Conservation (phyloP, 306 rosid species). For the Rosa persica region DNA sequence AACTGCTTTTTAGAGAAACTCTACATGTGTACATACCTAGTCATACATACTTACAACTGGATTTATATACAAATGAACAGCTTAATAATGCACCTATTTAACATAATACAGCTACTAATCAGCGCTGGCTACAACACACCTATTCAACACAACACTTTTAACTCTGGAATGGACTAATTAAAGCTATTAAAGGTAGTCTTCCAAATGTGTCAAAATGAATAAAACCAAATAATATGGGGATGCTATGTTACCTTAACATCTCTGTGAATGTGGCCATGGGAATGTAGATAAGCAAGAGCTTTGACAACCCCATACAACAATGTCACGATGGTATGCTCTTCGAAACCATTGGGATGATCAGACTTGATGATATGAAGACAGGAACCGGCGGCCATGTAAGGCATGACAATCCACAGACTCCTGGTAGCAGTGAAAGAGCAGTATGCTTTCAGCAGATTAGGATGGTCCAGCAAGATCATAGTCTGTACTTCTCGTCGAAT, state of each 20-base stretch:
- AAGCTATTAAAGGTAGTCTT: not conserved
- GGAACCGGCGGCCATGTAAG: constrained; percentile 93
- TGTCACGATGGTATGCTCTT: constrained; percentile 74
- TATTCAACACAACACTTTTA: not conserved
- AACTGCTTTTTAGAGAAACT: too few species aligned
- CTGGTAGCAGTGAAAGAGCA: constrained; percentile 82
- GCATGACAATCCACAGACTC: constrained; percentile 96
- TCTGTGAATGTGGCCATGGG: constrained; percentile 90
- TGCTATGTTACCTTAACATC: constrained; percentile 69
- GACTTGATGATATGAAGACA: constrained; percentile 94
- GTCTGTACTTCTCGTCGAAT: constrained; percentile 86
- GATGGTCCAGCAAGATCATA: constrained; percentile 83
- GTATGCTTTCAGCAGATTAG: constrained; percentile 76
- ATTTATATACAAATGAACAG: not conserved
- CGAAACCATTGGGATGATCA: constrained; percentile 76
- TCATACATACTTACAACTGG: not conserved
- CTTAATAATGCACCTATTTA: not conserved
- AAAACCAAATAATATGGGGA: not conserved
- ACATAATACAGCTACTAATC: not conserved
- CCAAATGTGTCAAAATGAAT: not conserved
- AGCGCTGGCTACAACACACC: not conserved
- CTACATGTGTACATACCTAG: not conserved
- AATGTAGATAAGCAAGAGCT: constrained; percentile 85
- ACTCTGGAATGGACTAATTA: not conserved
- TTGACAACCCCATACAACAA: constrained; percentile 73